These are phyloP conservation scores for Coccomyxa subellipsoidea DNA, from an alignment of 163 green algal genomes.

Conservation along the genomic window DNA sequence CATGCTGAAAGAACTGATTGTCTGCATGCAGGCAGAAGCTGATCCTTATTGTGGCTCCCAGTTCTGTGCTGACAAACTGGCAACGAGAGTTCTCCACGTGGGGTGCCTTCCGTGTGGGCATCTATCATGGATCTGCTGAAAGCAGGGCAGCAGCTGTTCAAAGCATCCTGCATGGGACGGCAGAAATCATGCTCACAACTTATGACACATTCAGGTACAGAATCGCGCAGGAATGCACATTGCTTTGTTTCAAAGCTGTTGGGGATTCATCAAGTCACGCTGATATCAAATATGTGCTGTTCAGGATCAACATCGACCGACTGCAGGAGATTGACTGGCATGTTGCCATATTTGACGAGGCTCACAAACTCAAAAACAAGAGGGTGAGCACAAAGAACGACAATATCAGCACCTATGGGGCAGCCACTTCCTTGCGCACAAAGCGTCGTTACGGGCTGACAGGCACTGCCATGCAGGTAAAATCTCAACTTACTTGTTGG, in stretches of 20 bases:
- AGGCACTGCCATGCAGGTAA: slow-evolving; percentile 54
- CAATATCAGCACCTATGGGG: slow-evolving; percentile 24
- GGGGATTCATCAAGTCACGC: background rate
- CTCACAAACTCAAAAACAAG: slow-evolving; percentile 75
- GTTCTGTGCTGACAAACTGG: slow-evolving; percentile 66
- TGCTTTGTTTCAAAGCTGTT: background rate
- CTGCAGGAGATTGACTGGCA: slow-evolving; percentile 42
- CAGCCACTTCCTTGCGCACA: slow-evolving; percentile 35
- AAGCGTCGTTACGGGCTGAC: slow-evolving; percentile 58
- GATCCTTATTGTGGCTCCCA: slow-evolving; percentile 60
- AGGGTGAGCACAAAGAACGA: slow-evolving; percentile 1
- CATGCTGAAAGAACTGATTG: no score
- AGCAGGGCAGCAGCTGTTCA: slow-evolving; percentile 11
- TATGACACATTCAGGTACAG: slow-evolving; percentile 38
- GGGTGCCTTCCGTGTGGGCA: slow-evolving; percentile 42
- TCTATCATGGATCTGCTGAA: slow-evolving; percentile 14
- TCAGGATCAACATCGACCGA: background rate
- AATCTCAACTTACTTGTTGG: no score
- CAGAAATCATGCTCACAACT: slow-evolving; percentile 49
- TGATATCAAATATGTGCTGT: background rate
- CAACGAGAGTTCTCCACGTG: slow-evolving; percentile 58
- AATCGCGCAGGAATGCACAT: background rate
- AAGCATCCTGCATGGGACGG: slow-evolving; percentile 8
- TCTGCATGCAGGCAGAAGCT: slow-evolving; percentile 24
- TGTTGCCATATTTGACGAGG: slow-evolving; percentile 62